These are phyloP conservation scores for Dentiscutata heterogama DNA, from an alignment of 371 early-diverging fungal genomes.

Conservation along the genomic window DNA sequence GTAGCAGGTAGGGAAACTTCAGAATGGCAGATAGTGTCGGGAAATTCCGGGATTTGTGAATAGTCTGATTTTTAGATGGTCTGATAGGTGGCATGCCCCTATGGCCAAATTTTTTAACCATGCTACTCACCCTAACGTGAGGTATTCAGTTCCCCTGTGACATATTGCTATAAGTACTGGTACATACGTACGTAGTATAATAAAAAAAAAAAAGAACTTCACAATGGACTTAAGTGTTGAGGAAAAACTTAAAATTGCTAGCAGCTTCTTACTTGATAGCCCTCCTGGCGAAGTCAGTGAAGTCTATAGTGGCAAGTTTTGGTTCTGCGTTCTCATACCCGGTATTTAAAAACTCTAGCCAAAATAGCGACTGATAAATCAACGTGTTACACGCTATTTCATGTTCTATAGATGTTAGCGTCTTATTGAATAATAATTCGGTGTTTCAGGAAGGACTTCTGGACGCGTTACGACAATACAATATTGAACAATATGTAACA, in stretches of 20 bases:
- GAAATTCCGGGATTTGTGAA: no score
- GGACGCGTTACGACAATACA: constrained; percentile 83
- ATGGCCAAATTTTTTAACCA: no score
- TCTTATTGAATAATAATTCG: constrained; percentile 84
- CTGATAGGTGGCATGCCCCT: no score
- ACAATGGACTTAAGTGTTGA: constrained; percentile 48
- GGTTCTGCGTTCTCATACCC: no score
- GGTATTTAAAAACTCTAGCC: background rate
- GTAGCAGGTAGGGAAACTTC: no score
- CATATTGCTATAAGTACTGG: no score
- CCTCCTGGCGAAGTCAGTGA: constrained; percentile 98
- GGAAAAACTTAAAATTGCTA: constrained; percentile 82
- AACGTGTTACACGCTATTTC: background rate
- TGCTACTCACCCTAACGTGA: no score
- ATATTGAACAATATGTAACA: constrained; percentile 83
- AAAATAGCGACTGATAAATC: background rate
- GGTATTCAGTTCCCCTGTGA: no score
- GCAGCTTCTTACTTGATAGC: constrained; percentile 82
- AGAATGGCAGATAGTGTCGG: no score
- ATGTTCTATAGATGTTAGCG: constrained; percentile 80
- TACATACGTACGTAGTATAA: background rate
- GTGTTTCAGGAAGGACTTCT: constrained; percentile 77
- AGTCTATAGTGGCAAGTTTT: constrained; percentile 87
- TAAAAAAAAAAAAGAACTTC: background rate
- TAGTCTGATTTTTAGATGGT: no score